Evolutionary conservation across 2,329 filamentous ascomycete genomes (phyloP).

Genomic region (Rutstroemia sp.): DNA sequence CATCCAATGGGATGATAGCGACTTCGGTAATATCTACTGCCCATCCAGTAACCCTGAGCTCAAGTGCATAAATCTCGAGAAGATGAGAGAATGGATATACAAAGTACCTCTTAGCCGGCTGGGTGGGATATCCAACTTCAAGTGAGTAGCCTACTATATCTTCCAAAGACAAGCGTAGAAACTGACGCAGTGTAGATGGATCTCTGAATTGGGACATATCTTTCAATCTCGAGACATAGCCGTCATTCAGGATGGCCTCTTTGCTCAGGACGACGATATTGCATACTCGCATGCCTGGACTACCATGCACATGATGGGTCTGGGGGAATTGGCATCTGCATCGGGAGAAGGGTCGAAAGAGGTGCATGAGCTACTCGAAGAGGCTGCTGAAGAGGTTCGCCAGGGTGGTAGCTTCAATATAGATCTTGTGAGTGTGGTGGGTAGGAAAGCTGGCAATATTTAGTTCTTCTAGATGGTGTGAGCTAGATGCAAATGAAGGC

Average conservation of each 20-base stretch:
- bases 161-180: too few species aligned
- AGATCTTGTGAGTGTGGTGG: not conserved
- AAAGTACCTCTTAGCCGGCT: not conserved
- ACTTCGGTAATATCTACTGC: not conserved
- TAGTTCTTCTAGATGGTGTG: not conserved
- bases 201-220: not conserved
- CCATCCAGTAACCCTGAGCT: not conserved
- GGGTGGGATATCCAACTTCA: not conserved
- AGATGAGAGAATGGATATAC: not conserved
- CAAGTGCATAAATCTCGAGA: not conserved
- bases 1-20: slow-evolving; percentile 4
- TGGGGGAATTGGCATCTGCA: not conserved
- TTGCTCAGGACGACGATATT: not conserved
- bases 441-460: not conserved
- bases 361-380: not conserved
- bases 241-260: not conserved
- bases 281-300: not conserved
- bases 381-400: not conserved
- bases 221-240: not conserved
- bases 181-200: not conserved
- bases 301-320: not conserved
- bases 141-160: not conserved
- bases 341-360: not conserved
- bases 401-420: not conserved
- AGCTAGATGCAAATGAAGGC: not conserved